Base-by-base conservation (phyloP, 805 yeast species). In the Starmerella roubikii region DNA sequence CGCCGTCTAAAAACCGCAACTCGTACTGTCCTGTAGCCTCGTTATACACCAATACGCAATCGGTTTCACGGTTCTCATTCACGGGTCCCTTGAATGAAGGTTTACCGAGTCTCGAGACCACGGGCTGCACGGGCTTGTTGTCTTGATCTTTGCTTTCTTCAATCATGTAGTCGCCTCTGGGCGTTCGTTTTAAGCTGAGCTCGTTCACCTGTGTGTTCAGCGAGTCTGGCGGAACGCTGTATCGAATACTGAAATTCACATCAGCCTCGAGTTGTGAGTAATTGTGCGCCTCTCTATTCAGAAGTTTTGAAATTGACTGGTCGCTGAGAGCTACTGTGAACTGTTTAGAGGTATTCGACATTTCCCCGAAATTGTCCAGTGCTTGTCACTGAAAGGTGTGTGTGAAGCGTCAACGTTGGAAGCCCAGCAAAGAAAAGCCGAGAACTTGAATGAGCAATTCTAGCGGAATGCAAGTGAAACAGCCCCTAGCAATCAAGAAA, bases 41-140 rank as follows among this genome's bases (percentile, higher is more conserved):
- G 55, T 84, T 88, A 58, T 72, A 78, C 40, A 84, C 77, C 62
- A 84, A 66, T 22, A 93, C 81, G 56, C 83, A 83, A 9, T 86
- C 85, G 40, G 46, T 49, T 15, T 53, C 58, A 21, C 49, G 51
- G 22, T 52, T 46, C 8, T 41, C 38, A 2, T 50, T 43, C 13
- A 45, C 50, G 19, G 51, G 48, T 7, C 58, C 59, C 3, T 50
- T 31, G 35, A 54, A 54, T 17, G 50, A 30, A 16, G 44, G 44
- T 15, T 40, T 24, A 18, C 30, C 31, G 34, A 30, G 33, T 10
- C 12, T 18, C 9, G 35, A 32, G 8, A 17, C 10, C 11, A 9
- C 13, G 10, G 16, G 26, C 11, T 13, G 12, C 17, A 5, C 6
- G 4, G 5, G 9, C 16, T 11, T 5, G 19, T 6, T 19, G 8